Evolutionary conservation across 1,284 basidiomycete species (phyloP).

Genomic region (Microbotryum lychnidis-dioicae): DNA sequence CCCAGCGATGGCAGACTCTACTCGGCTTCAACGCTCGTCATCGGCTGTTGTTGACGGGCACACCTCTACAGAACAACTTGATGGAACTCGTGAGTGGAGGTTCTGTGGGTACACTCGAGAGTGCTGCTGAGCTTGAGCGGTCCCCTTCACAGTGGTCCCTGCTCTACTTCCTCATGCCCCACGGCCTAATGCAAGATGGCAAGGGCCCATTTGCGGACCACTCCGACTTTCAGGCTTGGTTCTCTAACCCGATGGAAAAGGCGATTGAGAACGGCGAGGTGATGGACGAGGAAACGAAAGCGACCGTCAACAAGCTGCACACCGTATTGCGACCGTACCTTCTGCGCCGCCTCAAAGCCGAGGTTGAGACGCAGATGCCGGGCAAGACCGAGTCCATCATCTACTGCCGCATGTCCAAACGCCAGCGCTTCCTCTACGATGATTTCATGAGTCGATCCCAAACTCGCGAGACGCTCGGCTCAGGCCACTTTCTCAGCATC

Average conservation of each 20-base stretch:
- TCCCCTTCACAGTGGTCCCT: slow-evolving; percentile 58
- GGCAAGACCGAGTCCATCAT: slow-evolving; percentile 92
- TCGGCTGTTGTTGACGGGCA: slow-evolving; percentile 80
- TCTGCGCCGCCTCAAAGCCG: slow-evolving; percentile 84
- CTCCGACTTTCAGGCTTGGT: slow-evolving; percentile 94
- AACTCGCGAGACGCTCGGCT: slow-evolving; percentile 74
- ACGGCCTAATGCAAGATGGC: slow-evolving; percentile 44
- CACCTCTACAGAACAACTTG: slow-evolving; percentile 89
- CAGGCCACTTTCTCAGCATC: slow-evolving; percentile 70
- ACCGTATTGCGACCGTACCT: slow-evolving; percentile 88
- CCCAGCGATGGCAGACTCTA: slow-evolving; percentile 88
- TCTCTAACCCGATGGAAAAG: slow-evolving; percentile 77
- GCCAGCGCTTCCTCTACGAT: slow-evolving; percentile 94
- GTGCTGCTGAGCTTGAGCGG: neutral
- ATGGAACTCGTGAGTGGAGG: slow-evolving; percentile 57
- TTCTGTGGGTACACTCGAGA: neutral
- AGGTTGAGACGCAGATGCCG: slow-evolving; percentile 92
- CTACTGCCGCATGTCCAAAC: slow-evolving; percentile 82
- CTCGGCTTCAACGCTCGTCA: slow-evolving; percentile 89
- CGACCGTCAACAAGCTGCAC: slow-evolving; percentile 82
- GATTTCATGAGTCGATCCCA: slow-evolving; percentile 93
- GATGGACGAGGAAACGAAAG: slow-evolving; percentile 74
- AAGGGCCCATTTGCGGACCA: slow-evolving; percentile 75
- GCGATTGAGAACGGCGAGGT: slow-evolving; percentile 79
- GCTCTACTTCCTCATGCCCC: slow-evolving; percentile 92